Evolutionary conservation across 352 stramenopile genomes (phyloP).

Genomic region (Phytophthora constricta): DNA sequence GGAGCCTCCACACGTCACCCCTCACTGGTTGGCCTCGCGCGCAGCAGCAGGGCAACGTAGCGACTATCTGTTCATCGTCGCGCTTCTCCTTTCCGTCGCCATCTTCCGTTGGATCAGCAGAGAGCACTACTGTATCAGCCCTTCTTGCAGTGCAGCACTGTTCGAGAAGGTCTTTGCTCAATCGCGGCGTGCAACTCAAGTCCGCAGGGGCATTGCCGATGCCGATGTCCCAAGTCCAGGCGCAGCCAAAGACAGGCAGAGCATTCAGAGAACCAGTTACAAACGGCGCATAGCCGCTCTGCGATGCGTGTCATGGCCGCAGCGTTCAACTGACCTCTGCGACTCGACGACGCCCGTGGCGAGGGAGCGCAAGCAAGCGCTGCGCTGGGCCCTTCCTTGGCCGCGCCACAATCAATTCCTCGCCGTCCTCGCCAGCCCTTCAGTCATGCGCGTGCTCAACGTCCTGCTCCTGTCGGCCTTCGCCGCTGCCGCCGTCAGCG

Average conservation of each 20-base stretch:
- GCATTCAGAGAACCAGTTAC: background rate
- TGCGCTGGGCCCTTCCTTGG: too few species aligned
- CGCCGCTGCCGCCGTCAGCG: constrained; percentile 15
- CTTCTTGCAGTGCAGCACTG: too few species aligned
- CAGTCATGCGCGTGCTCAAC: constrained; percentile 32
- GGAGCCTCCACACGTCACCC: too few species aligned
- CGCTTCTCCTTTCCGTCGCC: too few species aligned
- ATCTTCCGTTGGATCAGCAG: too few species aligned
- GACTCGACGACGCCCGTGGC: constrained; percentile 19
- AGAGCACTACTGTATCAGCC: too few species aligned
- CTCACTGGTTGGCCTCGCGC: too few species aligned
- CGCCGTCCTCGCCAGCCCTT: background rate
- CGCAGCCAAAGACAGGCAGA: background rate
- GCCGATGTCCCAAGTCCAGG: constrained; percentile 3
- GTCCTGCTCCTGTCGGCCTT: constrained; percentile 28
- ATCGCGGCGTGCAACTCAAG: too few species aligned
- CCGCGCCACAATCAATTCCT: constrained; percentile 27
- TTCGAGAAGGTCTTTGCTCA: too few species aligned
- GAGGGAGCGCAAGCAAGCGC: constrained; percentile 10
- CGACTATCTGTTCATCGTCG: too few species aligned
- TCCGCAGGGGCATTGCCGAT: too few species aligned
- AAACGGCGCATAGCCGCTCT: background rate
- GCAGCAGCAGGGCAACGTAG: too few species aligned
- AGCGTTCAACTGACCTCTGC: constrained; percentile 8
- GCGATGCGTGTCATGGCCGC: constrained; percentile 11